Base-by-base conservation (phyloP, 305 asterid genomes). In the Plantago coronopus region DNA sequence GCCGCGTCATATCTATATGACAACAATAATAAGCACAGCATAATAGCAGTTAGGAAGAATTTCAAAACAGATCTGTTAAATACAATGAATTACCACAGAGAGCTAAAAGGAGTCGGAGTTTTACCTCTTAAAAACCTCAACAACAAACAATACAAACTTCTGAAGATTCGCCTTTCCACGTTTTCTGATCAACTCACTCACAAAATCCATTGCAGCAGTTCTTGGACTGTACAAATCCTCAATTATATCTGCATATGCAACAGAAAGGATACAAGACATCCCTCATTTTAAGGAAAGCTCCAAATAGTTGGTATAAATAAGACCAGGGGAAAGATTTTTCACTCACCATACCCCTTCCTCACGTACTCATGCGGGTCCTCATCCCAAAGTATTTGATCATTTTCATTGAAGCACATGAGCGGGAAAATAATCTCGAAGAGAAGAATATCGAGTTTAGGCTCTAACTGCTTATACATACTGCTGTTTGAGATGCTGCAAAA, bases 181-280 rank as follows among this genome's bases (percentile, higher is more conserved):
- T 76, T 83, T 94, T 61, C 99, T 78, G n/a, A 94, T 95, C 79
- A 94, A 79, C 86, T 94, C 99, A 60, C 96, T 90, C 64, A 94
- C 97, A 61, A 90, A 94, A 86, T 94, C 99, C 95, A 94, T 90
- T 59, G 99, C 96, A 63, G 97, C 97, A 66, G 99, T 94, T 84
- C 96, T 79, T 58, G 99, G 99, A 75, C 97, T 94, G 68, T 94
- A 94, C 53, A 94, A 78, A 70, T 94, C 99, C 82, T 94, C 99
- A 61, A 90, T 90, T 71, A 94, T 94, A 74, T 94, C 99, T 94
- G 80, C 66, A 79, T 54, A 61, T 69, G 46, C 20, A 65, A 48
- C 48, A 22, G 34, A 40, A 16, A 13, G 6, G 14, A 61, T 31
- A 10, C 57, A 53, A 68, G 17, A 62, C 45, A 45, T 44, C 53